phyloP scores from a whole-genome alignment of 2,329 filamentous ascomycete species.

The Cladophialophora carrionii region DNA sequence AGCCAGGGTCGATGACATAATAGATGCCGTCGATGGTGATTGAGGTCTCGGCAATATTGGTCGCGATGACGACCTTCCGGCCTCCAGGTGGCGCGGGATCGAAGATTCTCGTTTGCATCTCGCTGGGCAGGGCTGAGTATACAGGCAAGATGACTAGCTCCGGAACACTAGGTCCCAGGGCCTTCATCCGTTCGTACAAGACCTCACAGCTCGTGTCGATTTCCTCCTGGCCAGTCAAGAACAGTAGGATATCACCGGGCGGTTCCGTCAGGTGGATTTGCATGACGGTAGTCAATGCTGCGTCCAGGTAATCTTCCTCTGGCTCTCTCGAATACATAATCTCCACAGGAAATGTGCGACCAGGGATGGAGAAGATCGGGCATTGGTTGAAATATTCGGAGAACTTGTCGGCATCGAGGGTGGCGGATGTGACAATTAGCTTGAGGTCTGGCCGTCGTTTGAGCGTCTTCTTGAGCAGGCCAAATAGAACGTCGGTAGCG shows the following conservation, averaged over 20 bases:
- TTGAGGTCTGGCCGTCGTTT: conserved; percentile 85
- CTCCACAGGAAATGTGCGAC: conserved; percentile 92
- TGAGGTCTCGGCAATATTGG: conserved; percentile 96
- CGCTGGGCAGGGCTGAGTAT: conserved; percentile 90
- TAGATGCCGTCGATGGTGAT: conserved; percentile 98
- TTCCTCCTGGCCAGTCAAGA: conserved; percentile 95
- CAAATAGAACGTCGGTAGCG: conserved; percentile 92
- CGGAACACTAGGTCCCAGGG: conserved; percentile 83
- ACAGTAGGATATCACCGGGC: conserved; percentile 90
- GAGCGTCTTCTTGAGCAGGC: conserved; percentile 88
- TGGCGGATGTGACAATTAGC: conserved; percentile 94
- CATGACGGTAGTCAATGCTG: conserved; percentile 95
- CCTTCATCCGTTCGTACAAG: conserved; percentile 93
- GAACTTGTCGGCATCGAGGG: conserved; percentile 95
- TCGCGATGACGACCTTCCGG: conserved; percentile 94
- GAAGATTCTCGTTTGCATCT: conserved; percentile 93
- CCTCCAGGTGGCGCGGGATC: conserved; percentile 84
- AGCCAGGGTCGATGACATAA: conserved; percentile 95
- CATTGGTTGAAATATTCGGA: conserved; percentile 94
- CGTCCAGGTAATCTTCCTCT: conserved; percentile 92
- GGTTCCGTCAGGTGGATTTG: conserved; percentile 95
- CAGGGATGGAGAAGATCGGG: conserved; percentile 95
- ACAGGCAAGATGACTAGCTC: conserved; percentile 92
- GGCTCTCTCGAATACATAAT: conserved; percentile 94
- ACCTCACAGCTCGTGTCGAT: conserved; percentile 96